Evolutionary conservation across 768 basidiomycete species (phyloP).

Genomic region (Lentinula sp.): DNA sequence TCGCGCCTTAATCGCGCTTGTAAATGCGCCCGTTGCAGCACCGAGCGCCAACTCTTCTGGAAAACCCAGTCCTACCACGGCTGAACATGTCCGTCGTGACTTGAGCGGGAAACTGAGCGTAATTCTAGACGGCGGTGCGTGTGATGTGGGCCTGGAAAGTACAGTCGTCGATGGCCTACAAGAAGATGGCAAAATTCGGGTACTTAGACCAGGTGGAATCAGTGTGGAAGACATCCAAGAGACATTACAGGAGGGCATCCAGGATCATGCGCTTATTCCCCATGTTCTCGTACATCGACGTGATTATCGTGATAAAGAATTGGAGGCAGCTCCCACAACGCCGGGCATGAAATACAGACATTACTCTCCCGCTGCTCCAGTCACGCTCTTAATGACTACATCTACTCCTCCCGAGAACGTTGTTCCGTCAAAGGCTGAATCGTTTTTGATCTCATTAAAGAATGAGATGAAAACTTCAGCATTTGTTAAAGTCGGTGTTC

Average conservation of each 20-base stretch:
- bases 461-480: constrained; percentile 6
- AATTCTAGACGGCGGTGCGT: constrained; percentile 90
- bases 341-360: constrained; percentile 99
- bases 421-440: constrained; percentile 20
- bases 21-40: constrained; percentile 79
- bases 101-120: constrained; percentile 66
- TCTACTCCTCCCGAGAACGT: constrained; percentile 32
- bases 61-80: constrained; percentile 88
- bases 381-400: constrained; percentile 61
- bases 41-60: constrained; percentile 95
- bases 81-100: constrained; percentile 79
- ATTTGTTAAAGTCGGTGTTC: constrained; percentile 56
- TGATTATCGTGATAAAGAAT: constrained; percentile 64
- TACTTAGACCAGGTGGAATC: constrained; percentile 88
- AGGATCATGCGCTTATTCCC: constrained; percentile 30
- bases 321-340: constrained; percentile 82
- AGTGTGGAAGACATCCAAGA: constrained; percentile 82
- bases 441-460: constrained; percentile 40
- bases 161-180: constrained; percentile 90
- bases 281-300: constrained; percentile 72
- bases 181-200: constrained; percentile 66
- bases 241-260: constrained; percentile 39
- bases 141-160: constrained; percentile 89
- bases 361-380: constrained; percentile 88
- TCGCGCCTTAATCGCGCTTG: constrained; percentile 74